Evolutionary conservation across 495 filamentous ascomycete genomes (phyloP).

Genomic region (Aspergillus incahuasiensis): DNA sequence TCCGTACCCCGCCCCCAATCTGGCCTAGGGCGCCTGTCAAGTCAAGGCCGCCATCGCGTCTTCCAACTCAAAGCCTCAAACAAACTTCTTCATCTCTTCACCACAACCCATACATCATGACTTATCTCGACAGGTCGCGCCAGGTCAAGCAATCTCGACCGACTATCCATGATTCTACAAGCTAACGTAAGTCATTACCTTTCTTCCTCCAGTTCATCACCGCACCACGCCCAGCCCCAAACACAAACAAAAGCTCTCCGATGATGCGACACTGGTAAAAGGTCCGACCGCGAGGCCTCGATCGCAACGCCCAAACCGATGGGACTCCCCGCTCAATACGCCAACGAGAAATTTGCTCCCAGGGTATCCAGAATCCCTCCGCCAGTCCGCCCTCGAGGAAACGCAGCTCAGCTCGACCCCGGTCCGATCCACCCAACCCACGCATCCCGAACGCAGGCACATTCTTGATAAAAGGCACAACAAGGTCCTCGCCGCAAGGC

Average conservation of each 20-base stretch:
- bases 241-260: constrained; percentile 30
- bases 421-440: neutral
- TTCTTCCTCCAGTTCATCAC: neutral
- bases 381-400: neutral
- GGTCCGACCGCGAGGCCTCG: constrained; percentile 47
- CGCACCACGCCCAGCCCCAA: no score
- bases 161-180: neutral
- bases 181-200: neutral
- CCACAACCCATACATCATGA: neutral
- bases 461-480: constrained; percentile 21
- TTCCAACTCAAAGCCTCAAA: neutral
- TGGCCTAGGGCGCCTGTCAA: constrained; percentile 14
- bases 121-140: neutral
- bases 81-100: neutral
- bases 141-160: neutral
- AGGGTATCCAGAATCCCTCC: constrained; percentile 13
- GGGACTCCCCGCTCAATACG: constrained; percentile 20
- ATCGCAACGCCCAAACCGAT: constrained; percentile 19
- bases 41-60: neutral
- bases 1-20: constrained; percentile 22
- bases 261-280: constrained; percentile 64
- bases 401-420: constrained; percentile 8
- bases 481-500: constrained; percentile 22
- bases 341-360: neutral
- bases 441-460: constrained; percentile 24